phyloP scores from a whole-genome alignment of 2,329 filamentous ascomycete species.

The Trichoderma atrobrunneum region DNA sequence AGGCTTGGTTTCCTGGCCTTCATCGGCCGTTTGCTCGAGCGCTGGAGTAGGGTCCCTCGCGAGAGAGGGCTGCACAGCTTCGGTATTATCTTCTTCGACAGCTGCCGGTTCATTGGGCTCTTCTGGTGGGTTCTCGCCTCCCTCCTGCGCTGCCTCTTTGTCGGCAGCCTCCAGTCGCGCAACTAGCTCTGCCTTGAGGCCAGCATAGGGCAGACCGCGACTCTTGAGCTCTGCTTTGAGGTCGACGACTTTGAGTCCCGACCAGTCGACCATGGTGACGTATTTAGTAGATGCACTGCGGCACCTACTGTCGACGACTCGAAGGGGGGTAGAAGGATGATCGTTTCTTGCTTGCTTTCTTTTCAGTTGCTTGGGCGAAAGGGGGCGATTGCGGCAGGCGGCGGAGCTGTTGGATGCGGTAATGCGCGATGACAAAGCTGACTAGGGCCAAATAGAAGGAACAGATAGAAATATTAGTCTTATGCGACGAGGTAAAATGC shows the following conservation, averaged over 20 bases:
- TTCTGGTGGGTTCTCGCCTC: not conserved
- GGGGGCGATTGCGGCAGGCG: not conserved
- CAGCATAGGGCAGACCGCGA: slow-evolving; percentile 65
- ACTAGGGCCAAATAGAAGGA: not conserved
- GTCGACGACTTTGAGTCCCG: slow-evolving; percentile 68
- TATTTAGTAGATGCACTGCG: not conserved
- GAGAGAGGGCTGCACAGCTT: not conserved
- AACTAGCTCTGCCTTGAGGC: slow-evolving; percentile 70
- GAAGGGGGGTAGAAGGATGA: not conserved
- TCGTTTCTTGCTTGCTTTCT: not conserved
- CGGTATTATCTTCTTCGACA: not conserved
- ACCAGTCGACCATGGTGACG: slow-evolving; percentile 50
- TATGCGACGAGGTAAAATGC: not conserved
- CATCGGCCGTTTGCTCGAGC: slow-evolving; percentile 17
- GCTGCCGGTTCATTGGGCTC: not conserved
- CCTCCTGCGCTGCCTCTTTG: slow-evolving; percentile 14
- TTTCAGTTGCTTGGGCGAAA: not conserved
- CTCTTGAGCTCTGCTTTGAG: slow-evolving; percentile 72
- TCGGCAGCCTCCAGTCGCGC: slow-evolving; percentile 53
- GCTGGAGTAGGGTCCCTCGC: not conserved
- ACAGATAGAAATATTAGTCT: not conserved
- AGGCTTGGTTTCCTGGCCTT: slow-evolving; percentile 18
- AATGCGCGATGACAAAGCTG: not conserved
- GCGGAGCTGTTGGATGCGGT: not conserved
- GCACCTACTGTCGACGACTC: not conserved